These are phyloP conservation scores for Xylaria sp. DNA, from an alignment of 2,329 filamentous ascomycete species.

Conservation along the genomic window DNA sequence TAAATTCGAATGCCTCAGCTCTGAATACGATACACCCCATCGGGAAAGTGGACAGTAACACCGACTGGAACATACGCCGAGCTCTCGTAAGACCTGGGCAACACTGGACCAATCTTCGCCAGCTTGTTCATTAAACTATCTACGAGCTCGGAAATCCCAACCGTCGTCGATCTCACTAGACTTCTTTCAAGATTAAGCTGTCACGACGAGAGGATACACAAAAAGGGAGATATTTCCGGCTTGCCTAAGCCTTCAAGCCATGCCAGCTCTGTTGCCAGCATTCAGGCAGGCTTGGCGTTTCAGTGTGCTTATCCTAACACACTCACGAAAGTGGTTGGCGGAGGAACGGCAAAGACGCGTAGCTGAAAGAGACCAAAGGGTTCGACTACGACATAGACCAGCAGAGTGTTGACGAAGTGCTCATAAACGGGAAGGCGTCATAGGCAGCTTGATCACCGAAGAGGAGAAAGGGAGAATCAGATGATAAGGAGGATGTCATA, in stretches of 20 bases:
- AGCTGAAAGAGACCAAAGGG: neutral
- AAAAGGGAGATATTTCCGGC: neutral
- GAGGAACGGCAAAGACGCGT: neutral
- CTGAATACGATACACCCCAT: no score
- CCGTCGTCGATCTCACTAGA: neutral
- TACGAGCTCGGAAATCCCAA: neutral
- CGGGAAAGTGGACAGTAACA: neutral
- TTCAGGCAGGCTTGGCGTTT: neutral
- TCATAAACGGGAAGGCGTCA: no score
- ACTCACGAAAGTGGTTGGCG: neutral
- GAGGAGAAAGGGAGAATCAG: no score
- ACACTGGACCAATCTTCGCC: neutral
- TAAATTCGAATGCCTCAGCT: no score
- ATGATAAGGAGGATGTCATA: no score
- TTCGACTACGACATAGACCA: neutral
- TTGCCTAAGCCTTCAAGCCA: neutral
- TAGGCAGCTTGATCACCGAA: no score
- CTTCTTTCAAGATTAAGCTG: neutral
- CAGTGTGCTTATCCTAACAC: slow-evolving; percentile 1
- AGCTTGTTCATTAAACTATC: neutral
- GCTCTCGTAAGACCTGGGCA: neutral
- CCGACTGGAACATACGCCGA: neutral
- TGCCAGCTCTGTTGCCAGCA: neutral
- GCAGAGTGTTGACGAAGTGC: no score
- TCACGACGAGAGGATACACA: slow-evolving; percentile 3